phyloP scores from a whole-genome alignment of 345 rosid genomes.

The Lepidium sativum region DNA sequence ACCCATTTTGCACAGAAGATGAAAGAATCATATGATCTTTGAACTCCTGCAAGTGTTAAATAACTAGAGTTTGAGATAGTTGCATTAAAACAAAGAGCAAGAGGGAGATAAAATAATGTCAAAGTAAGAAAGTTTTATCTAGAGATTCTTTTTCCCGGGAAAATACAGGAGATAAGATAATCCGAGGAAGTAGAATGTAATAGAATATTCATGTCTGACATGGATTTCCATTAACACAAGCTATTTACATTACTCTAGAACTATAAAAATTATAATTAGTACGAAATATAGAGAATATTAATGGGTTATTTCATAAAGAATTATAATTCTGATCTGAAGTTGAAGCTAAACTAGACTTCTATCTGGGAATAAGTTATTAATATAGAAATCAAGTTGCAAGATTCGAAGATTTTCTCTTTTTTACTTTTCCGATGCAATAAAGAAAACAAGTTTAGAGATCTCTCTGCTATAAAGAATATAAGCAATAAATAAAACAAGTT shows the following conservation, averaged over 20 bases:
- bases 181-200: slow-evolving; percentile 14
- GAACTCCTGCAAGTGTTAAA: slow-evolving; percentile 1
- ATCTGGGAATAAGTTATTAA: neutral
- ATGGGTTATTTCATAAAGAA: neutral
- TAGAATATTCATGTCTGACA: slow-evolving; percentile 26
- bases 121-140: slow-evolving; percentile 16
- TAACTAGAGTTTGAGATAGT: slow-evolving; percentile 4
- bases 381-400: slow-evolving; percentile 10
- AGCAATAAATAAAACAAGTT: too few species aligned
- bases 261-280: neutral
- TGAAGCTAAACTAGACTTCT: slow-evolving; percentile 8
- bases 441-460: too few species aligned
- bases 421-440: too few species aligned
- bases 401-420: slow-evolving; percentile 1
- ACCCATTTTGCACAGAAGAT: slow-evolving; percentile 38
- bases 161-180: slow-evolving; percentile 22
- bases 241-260: slow-evolving; percentile 10
- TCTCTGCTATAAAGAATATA: too few species aligned
- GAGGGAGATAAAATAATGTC: slow-evolving; percentile 24
- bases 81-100: slow-evolving; percentile 19
- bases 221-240: slow-evolving; percentile 23
- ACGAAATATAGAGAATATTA: neutral
- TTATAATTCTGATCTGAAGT: slow-evolving; percentile 11
- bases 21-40: neutral
- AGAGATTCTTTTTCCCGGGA: slow-evolving; percentile 27